Base-by-base conservation (phyloP, 305 asterid genomes). In the Fraxinus sp. region DNA sequence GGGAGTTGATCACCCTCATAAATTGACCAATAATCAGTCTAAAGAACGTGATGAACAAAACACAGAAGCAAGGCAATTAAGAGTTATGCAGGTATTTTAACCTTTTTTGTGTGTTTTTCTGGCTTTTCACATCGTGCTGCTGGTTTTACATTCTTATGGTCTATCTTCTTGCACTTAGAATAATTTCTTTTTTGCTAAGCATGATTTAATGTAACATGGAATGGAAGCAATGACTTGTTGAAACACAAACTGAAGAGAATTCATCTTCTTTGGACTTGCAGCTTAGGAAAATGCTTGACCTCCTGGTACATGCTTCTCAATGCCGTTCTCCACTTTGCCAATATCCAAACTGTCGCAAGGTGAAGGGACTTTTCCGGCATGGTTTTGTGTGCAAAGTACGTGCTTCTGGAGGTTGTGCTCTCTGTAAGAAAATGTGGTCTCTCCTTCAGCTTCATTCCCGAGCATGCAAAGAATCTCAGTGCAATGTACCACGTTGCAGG, bases 401-500 rank as follows among this genome's bases (percentile, higher is more conserved):
- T 80, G 98, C 97, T 64, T 88, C 98, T 44, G 98, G 98, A 66
- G 98, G 99, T 55, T 96, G 99, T 88, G 85, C 85, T 44, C 87
- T 96, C 86, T 96, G 99, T 82, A 93, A 93, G 92, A 94, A 91
- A 88, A 96, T 94, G 99, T 96, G 99, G 99, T 89, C 94, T 90
- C 98, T 96, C 84, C 98, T 96, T 87, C 98, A 93, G 89, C 95
- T 96, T 85, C 99, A 96, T 89, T 92, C 98, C 37, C 97, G 98
- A 66, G 94, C 98, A 46, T 96, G 99, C 93, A 94, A 90, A 85
- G 99, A 90, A 90, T 89, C 97, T 57, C 82, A 89, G 78, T 96
- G 99, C 91, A 86, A 84, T 82, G 99, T 96, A 46, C 99, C 99
- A 0, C 98, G 99, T 16, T 96, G 99, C 99, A 94, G 97, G 99